Percentiles rank a stretch among this genome's conserved stretches.
Evolutionary conservation across 106 monocot genomes (phyloP).

Genomic region (Apostasia shenzhenica): DNA sequence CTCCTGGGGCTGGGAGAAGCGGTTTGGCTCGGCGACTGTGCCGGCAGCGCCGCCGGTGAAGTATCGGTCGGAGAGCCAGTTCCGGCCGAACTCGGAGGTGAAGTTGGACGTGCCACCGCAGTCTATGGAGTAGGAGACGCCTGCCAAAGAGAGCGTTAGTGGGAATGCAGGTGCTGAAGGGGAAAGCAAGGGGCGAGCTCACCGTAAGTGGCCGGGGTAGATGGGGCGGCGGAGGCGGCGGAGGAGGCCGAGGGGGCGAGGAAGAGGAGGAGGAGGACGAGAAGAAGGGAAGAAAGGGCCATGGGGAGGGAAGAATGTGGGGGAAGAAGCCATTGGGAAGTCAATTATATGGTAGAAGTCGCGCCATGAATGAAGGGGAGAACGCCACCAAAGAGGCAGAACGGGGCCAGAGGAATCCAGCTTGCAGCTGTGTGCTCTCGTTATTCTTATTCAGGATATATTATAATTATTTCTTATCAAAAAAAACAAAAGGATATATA

Average conservation of each 20-base stretch:
- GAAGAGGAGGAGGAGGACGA: constrained; percentile 5
- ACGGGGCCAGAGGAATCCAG: not conserved
- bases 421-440: not conserved
- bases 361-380: not conserved
- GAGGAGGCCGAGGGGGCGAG: constrained; percentile 3
- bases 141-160: constrained; percentile 2
- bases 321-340: not conserved
- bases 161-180: not conserved
- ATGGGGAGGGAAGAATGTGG: no score
- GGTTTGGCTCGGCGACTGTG: constrained; percentile 59
- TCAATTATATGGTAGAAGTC: not conserved
- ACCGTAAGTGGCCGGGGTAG: constrained; percentile 24
- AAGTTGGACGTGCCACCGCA: constrained; percentile 75
- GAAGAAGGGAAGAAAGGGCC: no score
- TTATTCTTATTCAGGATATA: no score
- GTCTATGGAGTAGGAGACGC: constrained; percentile 53
- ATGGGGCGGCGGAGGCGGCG: constrained; percentile 2
- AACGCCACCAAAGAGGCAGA: not conserved
- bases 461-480: no score
- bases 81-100: constrained; percentile 52
- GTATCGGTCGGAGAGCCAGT: constrained; percentile 71
- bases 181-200: not conserved
- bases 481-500: no score
- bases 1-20: constrained; percentile 61
- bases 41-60: constrained; percentile 54